Evolutionary conservation across 441 rosid genomes (phyloP).

Genomic region (Populus tomentosa): DNA sequence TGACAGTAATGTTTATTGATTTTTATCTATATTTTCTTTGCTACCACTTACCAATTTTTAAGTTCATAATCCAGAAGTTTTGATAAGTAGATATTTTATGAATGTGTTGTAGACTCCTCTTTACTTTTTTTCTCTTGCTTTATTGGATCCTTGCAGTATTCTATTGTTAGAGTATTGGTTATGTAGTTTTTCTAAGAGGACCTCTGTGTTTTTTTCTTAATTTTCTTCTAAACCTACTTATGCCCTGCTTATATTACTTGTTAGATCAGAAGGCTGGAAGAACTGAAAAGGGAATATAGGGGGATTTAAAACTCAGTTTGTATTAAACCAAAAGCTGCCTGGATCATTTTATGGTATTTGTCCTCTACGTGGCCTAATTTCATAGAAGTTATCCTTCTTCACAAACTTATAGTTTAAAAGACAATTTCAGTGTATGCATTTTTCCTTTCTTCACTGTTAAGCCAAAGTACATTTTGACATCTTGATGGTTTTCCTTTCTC

Average conservation of each 20-base stretch:
- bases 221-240: background rate
- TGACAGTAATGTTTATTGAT: background rate
- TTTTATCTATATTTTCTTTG: background rate
- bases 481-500: too few species aligned
- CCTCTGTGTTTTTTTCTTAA: background rate
- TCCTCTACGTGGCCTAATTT: too few species aligned
- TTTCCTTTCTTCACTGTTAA: too few species aligned
- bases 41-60: background rate
- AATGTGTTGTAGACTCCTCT: background rate
- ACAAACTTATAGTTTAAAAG: too few species aligned
- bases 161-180: background rate
- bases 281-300: background rate
- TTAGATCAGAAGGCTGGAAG: constrained; percentile 1
- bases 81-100: background rate
- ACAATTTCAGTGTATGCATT: too few species aligned
- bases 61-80: background rate
- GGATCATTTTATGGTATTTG: too few species aligned
- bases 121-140: background rate
- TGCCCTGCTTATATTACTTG: background rate
- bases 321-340: too few species aligned
- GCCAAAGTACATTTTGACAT: too few species aligned
- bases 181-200: background rate
- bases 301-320: too few species aligned
- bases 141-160: background rate
- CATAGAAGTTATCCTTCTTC: too few species aligned